Conservation (phyloP, 1,139 yeast species). For the Zygosaccharomyces sapae region DNA sequence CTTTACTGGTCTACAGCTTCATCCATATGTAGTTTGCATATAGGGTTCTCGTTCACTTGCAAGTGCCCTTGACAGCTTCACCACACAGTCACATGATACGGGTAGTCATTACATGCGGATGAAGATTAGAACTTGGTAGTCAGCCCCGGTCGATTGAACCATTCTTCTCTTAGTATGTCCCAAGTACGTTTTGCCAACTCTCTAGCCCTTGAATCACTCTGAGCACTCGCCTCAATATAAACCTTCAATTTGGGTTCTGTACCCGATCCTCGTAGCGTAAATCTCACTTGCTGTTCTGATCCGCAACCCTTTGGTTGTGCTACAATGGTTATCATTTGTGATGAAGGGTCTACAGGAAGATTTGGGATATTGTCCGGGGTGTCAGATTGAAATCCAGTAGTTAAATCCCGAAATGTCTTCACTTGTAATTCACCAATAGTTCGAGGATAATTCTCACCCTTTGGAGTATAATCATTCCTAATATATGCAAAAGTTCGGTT, state of each 20-base stretch:
- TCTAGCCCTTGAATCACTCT: slow-evolving; percentile 44
- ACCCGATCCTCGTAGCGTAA: slow-evolving; percentile 91
- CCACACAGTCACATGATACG: slow-evolving; percentile 1
- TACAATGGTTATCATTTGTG: slow-evolving; percentile 81
- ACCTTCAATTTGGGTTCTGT: slow-evolving; percentile 94
- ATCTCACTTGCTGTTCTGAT: slow-evolving; percentile 47
- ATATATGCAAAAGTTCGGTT: slow-evolving; percentile 53
- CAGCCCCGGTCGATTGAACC: slow-evolving; percentile 56
- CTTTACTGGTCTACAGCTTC: no score
- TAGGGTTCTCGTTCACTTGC: background rate
- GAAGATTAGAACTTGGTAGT: slow-evolving; percentile 7
- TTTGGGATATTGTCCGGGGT: slow-evolving; percentile 55
- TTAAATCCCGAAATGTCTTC: slow-evolving; percentile 73
- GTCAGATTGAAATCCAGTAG: slow-evolving; percentile 72
- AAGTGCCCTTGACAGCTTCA: background rate
- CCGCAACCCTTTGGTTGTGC: slow-evolving; percentile 23
- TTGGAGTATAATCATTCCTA: slow-evolving; percentile 28
- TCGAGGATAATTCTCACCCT: slow-evolving; percentile 32
- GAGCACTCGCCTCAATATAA: slow-evolving; percentile 73
- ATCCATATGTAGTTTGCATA: no score
- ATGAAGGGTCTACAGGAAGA: slow-evolving; percentile 63
- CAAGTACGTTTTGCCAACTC: slow-evolving; percentile 63
- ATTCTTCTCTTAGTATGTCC: slow-evolving; percentile 50
- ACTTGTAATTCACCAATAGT: slow-evolving; percentile 46
- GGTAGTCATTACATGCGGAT: background rate